Base-by-base conservation (phyloP, 2,329 filamentous ascomycete species). In the Simplicillium sp. region DNA sequence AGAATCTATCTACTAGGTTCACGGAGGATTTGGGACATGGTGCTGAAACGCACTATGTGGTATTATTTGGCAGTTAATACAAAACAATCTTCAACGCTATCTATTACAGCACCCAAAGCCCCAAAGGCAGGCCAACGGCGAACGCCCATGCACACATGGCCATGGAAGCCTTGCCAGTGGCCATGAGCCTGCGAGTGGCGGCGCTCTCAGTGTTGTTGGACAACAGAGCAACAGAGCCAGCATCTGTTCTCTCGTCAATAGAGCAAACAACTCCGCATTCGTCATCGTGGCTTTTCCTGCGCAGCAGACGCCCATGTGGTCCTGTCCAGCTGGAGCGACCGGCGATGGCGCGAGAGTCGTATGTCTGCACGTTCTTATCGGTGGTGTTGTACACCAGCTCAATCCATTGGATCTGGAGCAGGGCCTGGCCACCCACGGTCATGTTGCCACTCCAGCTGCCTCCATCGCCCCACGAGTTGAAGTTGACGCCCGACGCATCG, bases 381-480 rank as follows among this genome's bases (percentile, higher is more conserved):
- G 62, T 69, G 12, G 51, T 54, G 47, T 75, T 74, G 50, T 72
- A 80, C 16, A 75, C 64, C 57, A 81, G 65, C 50, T 81, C 74
- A 35, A 80, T 69, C 76, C 75, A 81, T 59, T 77, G 71, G 14
- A 82, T 66, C 50, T 81, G 72, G 50, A 81, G 60, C 45, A 66
- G 70, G 0, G 76, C 75, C 35, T 64, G 62, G 11, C 59, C 62
- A 3, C 64, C 61, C 5, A 65, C 52, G 5, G 54, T 66, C 77
- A 82, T 80, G 39, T 74, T 70, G 11, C 75, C 76, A 35, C 68
- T 70, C 76, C 75, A 81, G 37, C 60, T 58, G 4, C 76, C 75
- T 15, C 76, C 76, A 45, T 80, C 70, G 42, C 73, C 72, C 76
- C 77, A 81, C 37, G 74, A 66, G 50, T 80, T 81, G 49, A 81